Conservation (phyloP, 768 basidiomycete genomes). For the Mycena venus region DNA sequence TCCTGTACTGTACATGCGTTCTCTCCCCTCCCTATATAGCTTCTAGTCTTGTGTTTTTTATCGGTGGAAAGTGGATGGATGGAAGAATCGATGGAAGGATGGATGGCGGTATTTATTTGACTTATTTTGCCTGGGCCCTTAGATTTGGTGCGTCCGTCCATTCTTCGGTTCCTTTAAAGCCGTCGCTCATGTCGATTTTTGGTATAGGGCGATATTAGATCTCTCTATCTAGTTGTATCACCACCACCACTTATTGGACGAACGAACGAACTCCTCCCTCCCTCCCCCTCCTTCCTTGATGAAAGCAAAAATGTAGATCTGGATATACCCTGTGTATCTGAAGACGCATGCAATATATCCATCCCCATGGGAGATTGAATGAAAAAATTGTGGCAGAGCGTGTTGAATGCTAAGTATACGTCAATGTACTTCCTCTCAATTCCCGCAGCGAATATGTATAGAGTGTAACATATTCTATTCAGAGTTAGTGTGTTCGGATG, state of each 20-base stretch:
- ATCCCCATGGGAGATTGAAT: not conserved
- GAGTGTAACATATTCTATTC: too few relatives aligned
- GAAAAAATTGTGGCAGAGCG: too few relatives aligned
- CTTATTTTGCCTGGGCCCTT: constrained; percentile 10
- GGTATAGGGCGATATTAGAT: constrained; percentile 8
- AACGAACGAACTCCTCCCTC: not conserved
- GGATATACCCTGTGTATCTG: not conserved
- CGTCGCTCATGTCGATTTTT: not conserved
- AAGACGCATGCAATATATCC: constrained; percentile 15
- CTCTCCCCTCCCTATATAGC: not conserved
- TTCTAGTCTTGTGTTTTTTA: not conserved
- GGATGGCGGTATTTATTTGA: constrained; percentile 35
- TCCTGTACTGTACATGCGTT: not conserved
- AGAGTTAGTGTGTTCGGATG: too few relatives aligned
- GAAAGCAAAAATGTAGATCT: constrained; percentile 1
- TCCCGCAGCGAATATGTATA: too few relatives aligned
- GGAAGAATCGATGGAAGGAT: constrained; percentile 11
- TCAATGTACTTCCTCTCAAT: too few relatives aligned
- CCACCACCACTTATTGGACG: constrained; percentile 7
- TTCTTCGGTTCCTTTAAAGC: not conserved
- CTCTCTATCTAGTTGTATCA: constrained; percentile 15
- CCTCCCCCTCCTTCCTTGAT: not conserved
- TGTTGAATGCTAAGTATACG: not conserved
- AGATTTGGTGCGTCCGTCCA: constrained; percentile 19
- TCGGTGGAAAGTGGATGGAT: not conserved